Percentiles rank a stretch among this genome's conserved stretches.
These are phyloP conservation scores for Endoconidiophora laricicola DNA, from an alignment of 2,329 filamentous ascomycete genomes.

Conservation along the genomic window DNA sequence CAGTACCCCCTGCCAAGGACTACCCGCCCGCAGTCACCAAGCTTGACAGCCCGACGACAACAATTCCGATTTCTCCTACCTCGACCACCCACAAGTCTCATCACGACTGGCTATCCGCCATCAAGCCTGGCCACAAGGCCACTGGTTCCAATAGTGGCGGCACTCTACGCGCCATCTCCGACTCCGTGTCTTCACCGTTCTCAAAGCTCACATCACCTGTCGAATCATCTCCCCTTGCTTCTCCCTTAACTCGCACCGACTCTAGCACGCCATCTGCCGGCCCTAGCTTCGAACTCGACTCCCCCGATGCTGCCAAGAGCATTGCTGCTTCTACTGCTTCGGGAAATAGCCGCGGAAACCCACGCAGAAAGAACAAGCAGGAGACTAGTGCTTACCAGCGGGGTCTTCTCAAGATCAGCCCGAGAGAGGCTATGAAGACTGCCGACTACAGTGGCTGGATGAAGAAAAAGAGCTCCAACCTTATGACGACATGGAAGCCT, in stretches of 20 bases:
- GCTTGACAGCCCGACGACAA: slow-evolving; percentile 31
- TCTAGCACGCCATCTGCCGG: slow-evolving; percentile 52
- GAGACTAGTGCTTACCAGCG: slow-evolving; percentile 86
- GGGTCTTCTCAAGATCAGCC: slow-evolving; percentile 65
- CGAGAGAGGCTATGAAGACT: slow-evolving; percentile 65
- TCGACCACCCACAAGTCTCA: slow-evolving; percentile 29
- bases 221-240: slow-evolving; percentile 35
- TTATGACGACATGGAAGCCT: slow-evolving; percentile 97
- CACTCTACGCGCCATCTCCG: slow-evolving; percentile 73
- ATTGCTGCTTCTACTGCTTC: slow-evolving; percentile 26
- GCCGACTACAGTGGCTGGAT: slow-evolving; percentile 98
- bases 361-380: slow-evolving; percentile 67
- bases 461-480: slow-evolving; percentile 93
- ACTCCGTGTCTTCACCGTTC: slow-evolving; percentile 27
- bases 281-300: slow-evolving; percentile 64
- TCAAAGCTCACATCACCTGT: slow-evolving; percentile 32
- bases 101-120: slow-evolving; percentile 37
- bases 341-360: slow-evolving; percentile 25
- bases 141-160: slow-evolving; percentile 23
- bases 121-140: slow-evolving; percentile 27
- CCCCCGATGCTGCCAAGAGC: slow-evolving; percentile 45
- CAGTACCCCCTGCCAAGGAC: slow-evolving; percentile 36
- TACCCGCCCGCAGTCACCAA: slow-evolving; percentile 42
- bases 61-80: slow-evolving; percentile 28
- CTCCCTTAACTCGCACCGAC: slow-evolving; percentile 53